Percentiles rank a stretch among this genome's conserved stretches.
Evolutionary conservation across 805 yeast species (phyloP).

Genomic region (Cyberlindnera bimundalis): DNA sequence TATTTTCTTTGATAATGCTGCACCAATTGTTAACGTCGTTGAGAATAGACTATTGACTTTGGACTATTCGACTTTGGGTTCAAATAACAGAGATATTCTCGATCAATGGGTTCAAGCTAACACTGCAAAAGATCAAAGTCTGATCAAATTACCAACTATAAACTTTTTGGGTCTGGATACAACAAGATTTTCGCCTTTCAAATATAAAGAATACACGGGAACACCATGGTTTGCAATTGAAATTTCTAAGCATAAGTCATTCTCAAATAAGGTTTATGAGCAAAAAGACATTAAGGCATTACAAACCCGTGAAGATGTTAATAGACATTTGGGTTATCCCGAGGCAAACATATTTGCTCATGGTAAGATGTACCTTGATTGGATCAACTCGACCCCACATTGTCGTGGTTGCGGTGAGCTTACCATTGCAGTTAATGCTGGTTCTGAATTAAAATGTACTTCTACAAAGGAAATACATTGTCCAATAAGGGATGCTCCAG

Average conservation of each 20-base stretch:
- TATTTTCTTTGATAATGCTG: slow-evolving; percentile 32
- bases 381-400: slow-evolving; percentile 68
- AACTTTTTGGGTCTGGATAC: slow-evolving; percentile 43
- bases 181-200: slow-evolving; percentile 35
- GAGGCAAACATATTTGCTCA: slow-evolving; percentile 76
- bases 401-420: slow-evolving; percentile 85
- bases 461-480: slow-evolving; percentile 12
- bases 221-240: slow-evolving; percentile 65
- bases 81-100: slow-evolving; percentile 14
- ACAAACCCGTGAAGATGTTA: slow-evolving; percentile 22
- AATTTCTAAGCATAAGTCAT: slow-evolving; percentile 33
- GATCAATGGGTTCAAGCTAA: slow-evolving; percentile 26
- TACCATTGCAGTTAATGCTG: slow-evolving; percentile 62
- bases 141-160: slow-evolving; percentile 19
- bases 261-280: slow-evolving; percentile 9
- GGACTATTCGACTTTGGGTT: slow-evolving; percentile 19
- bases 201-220: slow-evolving; percentile 52
- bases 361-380: slow-evolving; percentile 79
- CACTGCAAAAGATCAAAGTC: slow-evolving; percentile 1
- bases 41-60: slow-evolving; percentile 8
- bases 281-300: slow-evolving; percentile 10
- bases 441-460: slow-evolving; percentile 54
- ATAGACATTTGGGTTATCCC: slow-evolving; percentile 25
- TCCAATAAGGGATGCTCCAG: slow-evolving; percentile 30
- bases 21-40: slow-evolving; percentile 26